Evolutionary conservation across 148 eudicot species (phyloP), one percentile per base, ranked within the genome.

Genomic region (Chenopodium quinoa): DNA sequence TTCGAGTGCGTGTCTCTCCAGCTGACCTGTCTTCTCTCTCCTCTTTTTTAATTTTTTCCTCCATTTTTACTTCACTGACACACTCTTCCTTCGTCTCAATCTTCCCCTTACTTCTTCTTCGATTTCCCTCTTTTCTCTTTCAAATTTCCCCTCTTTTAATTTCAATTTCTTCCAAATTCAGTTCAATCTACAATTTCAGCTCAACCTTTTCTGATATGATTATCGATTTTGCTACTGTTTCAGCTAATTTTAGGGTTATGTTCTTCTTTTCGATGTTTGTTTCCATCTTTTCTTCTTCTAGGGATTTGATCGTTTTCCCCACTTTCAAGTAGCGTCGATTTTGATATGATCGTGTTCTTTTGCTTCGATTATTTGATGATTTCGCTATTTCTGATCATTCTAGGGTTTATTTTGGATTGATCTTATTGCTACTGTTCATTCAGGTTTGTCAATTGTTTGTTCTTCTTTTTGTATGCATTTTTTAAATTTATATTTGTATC

Each of bases 381-480:
- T 58, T 19, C 63, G n/a, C 63, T 4, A 58, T 58, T 58, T 58
- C 19, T 79, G 82, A 62, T 73, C 76, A 20, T 80, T 73, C 60
- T 80, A 80, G 83, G 83, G 83, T 80, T 80, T 80, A 4, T 71
- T 71, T 1, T 17, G 22, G 50, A 12, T 29, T 71, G 54, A 71
- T 64, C 78, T 65, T 46, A 7, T 0, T 80, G 29, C 2, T 34
- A 74, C 83, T 80, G 78, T 80, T 80, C 83, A 74, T 64, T 63
- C 71, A 80, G 83, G 83, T 80, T 80, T 74, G 77, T 60, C 37
- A 80, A n/a, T 56, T 25, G 52, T 16, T 29, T 8, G 1, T 71
- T 80, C 40, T n/a, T 17, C 2, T 2, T 0, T 58, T 9, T 76
- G 2, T 17, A 4, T 7, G 8, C 7, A 16, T 16, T 5, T 20